Conservation (phyloP, 331 rosid species). For the Quercus lobata region DNA sequence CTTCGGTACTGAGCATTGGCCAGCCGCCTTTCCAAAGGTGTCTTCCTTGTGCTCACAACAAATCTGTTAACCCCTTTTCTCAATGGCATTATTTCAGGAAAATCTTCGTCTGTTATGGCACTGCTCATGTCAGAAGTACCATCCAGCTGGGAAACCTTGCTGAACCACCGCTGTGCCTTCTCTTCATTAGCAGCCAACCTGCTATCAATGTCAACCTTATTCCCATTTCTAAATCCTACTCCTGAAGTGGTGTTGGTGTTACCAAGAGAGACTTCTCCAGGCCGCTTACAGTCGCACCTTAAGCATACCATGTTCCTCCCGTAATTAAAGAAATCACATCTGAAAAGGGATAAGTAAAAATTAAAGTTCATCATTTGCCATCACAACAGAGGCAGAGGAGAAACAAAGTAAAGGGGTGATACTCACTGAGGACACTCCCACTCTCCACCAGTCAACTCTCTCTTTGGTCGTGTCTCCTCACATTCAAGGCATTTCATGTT, state of each 20-base stretch:
- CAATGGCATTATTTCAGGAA: slow-evolving; percentile 94
- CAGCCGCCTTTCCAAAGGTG: slow-evolving; percentile 74
- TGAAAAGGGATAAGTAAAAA: slow-evolving; percentile 22
- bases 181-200: slow-evolving; percentile 80
- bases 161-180: slow-evolving; percentile 89
- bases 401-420: slow-evolving; percentile 10
- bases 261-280: slow-evolving; percentile 48
- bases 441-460: slow-evolving; percentile 84
- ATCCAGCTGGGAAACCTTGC: slow-evolving; percentile 83
- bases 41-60: slow-evolving; percentile 90
- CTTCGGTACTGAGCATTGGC: slow-evolving; percentile 50
- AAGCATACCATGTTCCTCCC: slow-evolving; percentile 72
- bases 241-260: slow-evolving; percentile 24
- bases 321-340: slow-evolving; percentile 83
- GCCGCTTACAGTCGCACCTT: slow-evolving; percentile 91
- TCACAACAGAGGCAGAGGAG: not conserved
- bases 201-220: slow-evolving; percentile 36
- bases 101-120: slow-evolving; percentile 65
- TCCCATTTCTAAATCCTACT: slow-evolving; percentile 37
- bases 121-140: slow-evolving; percentile 50
- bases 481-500: slow-evolving; percentile 85
- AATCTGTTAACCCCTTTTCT: slow-evolving; percentile 94
- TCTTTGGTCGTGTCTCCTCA: slow-evolving; percentile 81
- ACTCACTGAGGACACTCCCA: slow-evolving; percentile 99
- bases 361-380: slow-evolving; percentile 14